A percentile compares a stretch with the other conserved stretches of the same genome.
These are phyloP conservation scores for Dendryphion nanum DNA, from an alignment of 2,329 filamentous ascomycete genomes.

Conservation along the genomic window DNA sequence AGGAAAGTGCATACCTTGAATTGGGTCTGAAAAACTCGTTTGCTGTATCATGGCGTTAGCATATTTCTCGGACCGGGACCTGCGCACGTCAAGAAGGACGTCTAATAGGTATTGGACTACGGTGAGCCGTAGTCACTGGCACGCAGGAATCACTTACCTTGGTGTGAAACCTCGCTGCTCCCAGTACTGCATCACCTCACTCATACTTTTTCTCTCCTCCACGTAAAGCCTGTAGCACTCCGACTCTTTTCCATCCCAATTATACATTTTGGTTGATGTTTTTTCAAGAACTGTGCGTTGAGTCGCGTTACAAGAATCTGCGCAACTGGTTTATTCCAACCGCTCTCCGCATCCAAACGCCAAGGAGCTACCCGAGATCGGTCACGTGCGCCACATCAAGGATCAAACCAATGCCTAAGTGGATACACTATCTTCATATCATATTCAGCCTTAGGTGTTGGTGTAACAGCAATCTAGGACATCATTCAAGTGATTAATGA, in stretches of 20 bases:
- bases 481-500: no score
- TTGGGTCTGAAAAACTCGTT: conserved; percentile 72
- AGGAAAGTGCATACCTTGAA: conserved; percentile 52
- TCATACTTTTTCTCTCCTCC: conserved; percentile 68
- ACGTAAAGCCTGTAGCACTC: conserved; percentile 73
- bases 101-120: conserved; percentile 18
- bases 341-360: no score
- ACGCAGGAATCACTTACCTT: conserved; percentile 52
- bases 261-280: conserved; percentile 51
- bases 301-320: no score
- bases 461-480: no score
- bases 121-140: conserved; percentile 17
- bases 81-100: background rate
- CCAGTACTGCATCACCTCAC: conserved; percentile 70
- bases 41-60: conserved; percentile 49
- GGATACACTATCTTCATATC: no score
- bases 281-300: no score
- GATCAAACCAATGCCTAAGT: no score
- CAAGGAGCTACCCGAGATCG: no score
- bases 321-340: no score
- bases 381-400: no score
- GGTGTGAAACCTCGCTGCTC: conserved; percentile 66
- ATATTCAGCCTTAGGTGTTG: no score
- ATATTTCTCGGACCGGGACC: conserved; percentile 1
- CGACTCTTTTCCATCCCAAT: conserved; percentile 66